These are phyloP conservation scores for Apiospora marii DNA, from an alignment of 2,329 filamentous ascomycete species.

Conservation along the genomic window DNA sequence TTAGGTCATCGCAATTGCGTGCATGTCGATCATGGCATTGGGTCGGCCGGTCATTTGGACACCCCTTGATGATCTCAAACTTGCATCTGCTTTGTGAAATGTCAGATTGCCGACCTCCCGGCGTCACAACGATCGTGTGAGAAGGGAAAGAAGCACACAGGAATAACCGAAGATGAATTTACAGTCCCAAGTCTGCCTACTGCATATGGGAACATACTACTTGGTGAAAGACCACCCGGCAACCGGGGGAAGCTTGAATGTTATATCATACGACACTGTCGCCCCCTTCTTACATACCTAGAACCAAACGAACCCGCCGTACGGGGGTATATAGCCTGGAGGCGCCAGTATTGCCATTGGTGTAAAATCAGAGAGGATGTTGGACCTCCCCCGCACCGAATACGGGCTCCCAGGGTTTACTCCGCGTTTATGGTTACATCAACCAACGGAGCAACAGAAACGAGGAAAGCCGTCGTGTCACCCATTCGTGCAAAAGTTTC, in stretches of 20 bases:
- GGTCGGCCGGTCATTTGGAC: background rate
- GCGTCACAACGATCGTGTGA: background rate
- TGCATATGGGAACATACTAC: too few species aligned
- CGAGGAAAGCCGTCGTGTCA: background rate
- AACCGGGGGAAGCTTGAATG: background rate
- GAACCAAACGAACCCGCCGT: background rate
- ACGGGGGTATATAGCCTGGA: background rate
- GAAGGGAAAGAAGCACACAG: background rate
- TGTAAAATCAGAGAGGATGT: slow-evolving; percentile 15
- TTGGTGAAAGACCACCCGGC: background rate
- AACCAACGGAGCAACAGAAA: slow-evolving; percentile 12
- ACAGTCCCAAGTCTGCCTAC: background rate
- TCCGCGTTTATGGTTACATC: slow-evolving; percentile 20
- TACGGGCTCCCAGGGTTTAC: background rate
- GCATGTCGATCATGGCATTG: background rate
- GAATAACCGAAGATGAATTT: background rate
- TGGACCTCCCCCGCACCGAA: background rate
- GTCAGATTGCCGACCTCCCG: background rate
- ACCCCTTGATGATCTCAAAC: background rate
- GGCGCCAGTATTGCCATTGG: slow-evolving; percentile 17
- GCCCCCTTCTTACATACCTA: background rate
- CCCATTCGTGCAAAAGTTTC: slow-evolving; percentile 6
- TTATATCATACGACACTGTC: background rate
- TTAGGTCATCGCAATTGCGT: background rate
- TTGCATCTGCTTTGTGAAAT: background rate